These are phyloP conservation scores for Protomyces inouyei DNA, from an alignment of 1,139 yeast genomes.

Conservation along the genomic window DNA sequence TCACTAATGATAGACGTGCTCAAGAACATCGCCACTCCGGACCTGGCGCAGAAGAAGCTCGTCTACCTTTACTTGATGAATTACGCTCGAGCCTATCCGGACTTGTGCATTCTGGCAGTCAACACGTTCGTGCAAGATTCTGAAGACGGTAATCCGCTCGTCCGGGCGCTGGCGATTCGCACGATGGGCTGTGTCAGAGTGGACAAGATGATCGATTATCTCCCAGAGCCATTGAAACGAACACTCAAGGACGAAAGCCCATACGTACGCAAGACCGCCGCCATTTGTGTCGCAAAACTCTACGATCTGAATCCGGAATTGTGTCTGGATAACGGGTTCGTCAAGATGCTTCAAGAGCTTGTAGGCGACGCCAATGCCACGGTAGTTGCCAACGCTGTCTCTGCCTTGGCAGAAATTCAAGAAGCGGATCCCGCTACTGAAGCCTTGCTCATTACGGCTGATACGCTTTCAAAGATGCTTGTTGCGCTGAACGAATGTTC, in stretches of 20 bases:
- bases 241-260: constrained; percentile 90
- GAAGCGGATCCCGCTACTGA: constrained; percentile 57
- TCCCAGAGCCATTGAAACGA: constrained; percentile 81
- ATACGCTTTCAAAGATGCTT: constrained; percentile 59
- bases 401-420: constrained; percentile 76
- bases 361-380: constrained; percentile 88
- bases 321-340: constrained; percentile 82
- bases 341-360: constrained; percentile 62
- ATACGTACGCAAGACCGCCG: constrained; percentile 95
- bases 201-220: constrained; percentile 88
- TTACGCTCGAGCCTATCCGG: constrained; percentile 95
- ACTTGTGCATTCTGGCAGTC: constrained; percentile 89
- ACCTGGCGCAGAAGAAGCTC: constrained; percentile 90
- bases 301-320: constrained; percentile 78
- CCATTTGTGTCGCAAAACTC: constrained; percentile 91
- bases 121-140: constrained; percentile 93
- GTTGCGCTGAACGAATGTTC: constrained; percentile 92
- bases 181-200: constrained; percentile 99
- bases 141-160: constrained; percentile 93
- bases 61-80: constrained; percentile 94
- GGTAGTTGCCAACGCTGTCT: constrained; percentile 89
- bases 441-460: constrained; percentile 45
- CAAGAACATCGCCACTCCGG: constrained; percentile 95
- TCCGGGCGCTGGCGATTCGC: constrained; percentile 91
- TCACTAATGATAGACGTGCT: constrained; percentile 54